Evolutionary conservation across 768 basidiomycete genomes (phyloP).

Genomic region (Russula griseocarnosa): DNA sequence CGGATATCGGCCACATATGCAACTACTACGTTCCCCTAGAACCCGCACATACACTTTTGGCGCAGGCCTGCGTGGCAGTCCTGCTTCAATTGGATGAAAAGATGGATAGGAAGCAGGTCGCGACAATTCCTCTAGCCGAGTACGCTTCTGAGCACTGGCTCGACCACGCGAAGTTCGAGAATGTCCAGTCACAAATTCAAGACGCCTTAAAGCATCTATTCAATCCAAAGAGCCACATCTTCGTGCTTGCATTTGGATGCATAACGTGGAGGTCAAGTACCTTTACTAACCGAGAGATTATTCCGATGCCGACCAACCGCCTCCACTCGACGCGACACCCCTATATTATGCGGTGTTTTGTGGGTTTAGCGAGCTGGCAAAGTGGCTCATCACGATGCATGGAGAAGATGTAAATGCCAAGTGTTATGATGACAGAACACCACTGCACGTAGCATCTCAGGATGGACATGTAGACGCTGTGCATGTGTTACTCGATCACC

Average conservation of each 20-base stretch:
- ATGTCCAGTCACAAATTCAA: no score
- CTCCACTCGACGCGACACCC: background rate
- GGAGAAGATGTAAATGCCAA: background rate
- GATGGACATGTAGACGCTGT: background rate
- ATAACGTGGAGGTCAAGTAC: background rate
- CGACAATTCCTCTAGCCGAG: background rate
- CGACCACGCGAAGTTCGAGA: no score
- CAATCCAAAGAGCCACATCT: background rate
- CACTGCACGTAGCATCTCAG: background rate
- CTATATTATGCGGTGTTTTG: background rate
- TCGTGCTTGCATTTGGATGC: background rate
- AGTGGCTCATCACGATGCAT: background rate
- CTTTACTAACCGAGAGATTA: no score
- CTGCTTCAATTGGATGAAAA: conserved; percentile 2
- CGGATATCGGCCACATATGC: background rate
- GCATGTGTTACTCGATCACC: background rate
- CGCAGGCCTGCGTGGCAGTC: background rate
- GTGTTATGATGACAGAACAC: no score
- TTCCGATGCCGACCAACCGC: no score
- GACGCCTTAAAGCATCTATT: background rate
- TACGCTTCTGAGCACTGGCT: background rate
- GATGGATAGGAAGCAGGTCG: background rate
- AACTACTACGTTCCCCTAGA: background rate
- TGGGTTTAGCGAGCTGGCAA: background rate
- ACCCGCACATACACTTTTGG: background rate